These are phyloP conservation scores for Wallacemonas sp. DNA, from an alignment of 208 protist genomes.

Conservation along the genomic window DNA sequence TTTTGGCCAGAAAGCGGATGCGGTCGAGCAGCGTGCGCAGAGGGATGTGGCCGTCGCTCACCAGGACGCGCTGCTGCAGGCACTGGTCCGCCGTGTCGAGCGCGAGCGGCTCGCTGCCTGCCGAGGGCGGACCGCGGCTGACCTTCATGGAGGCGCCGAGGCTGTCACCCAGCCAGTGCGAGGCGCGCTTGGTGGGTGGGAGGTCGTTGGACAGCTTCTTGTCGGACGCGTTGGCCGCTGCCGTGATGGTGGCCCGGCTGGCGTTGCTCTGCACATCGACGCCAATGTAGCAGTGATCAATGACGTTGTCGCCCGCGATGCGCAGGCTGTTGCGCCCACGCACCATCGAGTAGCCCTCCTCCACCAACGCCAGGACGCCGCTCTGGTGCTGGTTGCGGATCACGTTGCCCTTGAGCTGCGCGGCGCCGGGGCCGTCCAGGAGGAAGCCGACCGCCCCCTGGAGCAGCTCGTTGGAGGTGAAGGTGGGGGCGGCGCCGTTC, in stretches of 20 bases:
- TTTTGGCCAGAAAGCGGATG: conserved; percentile 11
- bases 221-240: conserved; percentile 7
- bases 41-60: conserved; percentile 6
- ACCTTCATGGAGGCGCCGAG: conserved; percentile 10
- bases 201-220: conserved; percentile 38
- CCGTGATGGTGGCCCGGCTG: conserved; percentile 2
- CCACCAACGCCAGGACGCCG: conserved; percentile 72
- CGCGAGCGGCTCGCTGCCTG: not conserved
- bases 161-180: conserved; percentile 30
- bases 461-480: conserved; percentile 66
- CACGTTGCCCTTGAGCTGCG: conserved; percentile 68
- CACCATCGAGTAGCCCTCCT: conserved; percentile 33
- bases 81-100: not conserved
- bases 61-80: not conserved
- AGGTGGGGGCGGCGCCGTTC: conserved; percentile 63
- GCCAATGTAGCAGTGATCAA: conserved; percentile 82
- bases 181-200: conserved; percentile 37
- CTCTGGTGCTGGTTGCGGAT: conserved; percentile 75
- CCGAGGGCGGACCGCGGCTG: not conserved
- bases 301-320: conserved; percentile 78
- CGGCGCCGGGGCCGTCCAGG: conserved; percentile 63
- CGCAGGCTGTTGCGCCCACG: conserved; percentile 42
- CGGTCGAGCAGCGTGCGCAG: conserved; percentile 4
- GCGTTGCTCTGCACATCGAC: conserved; percentile 67
- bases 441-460: conserved; percentile 80